These are phyloP conservation scores for Globisporangium splendens DNA, from an alignment of 352 stramenopile genomes.

Conservation along the genomic window DNA sequence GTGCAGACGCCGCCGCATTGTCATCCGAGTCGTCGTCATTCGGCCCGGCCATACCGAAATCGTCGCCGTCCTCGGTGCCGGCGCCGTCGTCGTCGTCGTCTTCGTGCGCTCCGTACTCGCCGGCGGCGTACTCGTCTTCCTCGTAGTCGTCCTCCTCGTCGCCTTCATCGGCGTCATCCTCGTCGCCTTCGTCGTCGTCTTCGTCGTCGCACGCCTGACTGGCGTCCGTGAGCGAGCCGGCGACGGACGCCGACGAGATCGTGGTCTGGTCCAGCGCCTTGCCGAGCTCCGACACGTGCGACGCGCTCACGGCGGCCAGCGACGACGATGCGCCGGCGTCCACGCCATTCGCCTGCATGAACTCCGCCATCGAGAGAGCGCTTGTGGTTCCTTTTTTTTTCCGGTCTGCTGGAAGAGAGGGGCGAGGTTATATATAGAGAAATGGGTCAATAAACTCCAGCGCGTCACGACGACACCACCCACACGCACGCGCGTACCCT, in stretches of 20 bases:
- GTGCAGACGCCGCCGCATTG: slow-evolving; percentile 7
- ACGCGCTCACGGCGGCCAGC: slow-evolving; percentile 12
- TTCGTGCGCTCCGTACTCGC: slow-evolving; percentile 10
- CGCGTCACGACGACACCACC: not conserved
- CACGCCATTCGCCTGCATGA: slow-evolving; percentile 4
- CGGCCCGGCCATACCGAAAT: slow-evolving; percentile 7
- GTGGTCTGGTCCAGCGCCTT: slow-evolving; percentile 71
- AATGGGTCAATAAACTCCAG: not conserved
- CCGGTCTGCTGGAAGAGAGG: not conserved
- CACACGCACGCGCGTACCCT: not conserved
- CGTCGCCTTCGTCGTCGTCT: slow-evolving; percentile 13
- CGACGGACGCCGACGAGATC: slow-evolving; percentile 40
- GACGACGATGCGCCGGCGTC: slow-evolving; percentile 7
- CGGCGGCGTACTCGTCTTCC: slow-evolving; percentile 1
- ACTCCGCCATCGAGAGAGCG: not conserved
- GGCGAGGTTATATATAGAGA: not conserved
- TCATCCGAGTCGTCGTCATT: slow-evolving; percentile 6
- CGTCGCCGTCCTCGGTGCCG: slow-evolving; percentile 17
- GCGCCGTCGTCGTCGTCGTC: slow-evolving; percentile 15
- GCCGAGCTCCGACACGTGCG: slow-evolving; percentile 72
- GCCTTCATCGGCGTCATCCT: slow-evolving; percentile 11
- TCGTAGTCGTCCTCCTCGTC: slow-evolving; percentile 13
- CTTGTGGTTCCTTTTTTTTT: not conserved
- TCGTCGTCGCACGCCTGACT: slow-evolving; percentile 3
- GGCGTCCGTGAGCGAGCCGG: slow-evolving; percentile 14